A percentile compares a stretch with the other conserved stretches of the same genome.
phyloP scores from a whole-genome alignment of 2,329 filamentous ascomycete genomes.

The Stachybotrys chartarum region DNA sequence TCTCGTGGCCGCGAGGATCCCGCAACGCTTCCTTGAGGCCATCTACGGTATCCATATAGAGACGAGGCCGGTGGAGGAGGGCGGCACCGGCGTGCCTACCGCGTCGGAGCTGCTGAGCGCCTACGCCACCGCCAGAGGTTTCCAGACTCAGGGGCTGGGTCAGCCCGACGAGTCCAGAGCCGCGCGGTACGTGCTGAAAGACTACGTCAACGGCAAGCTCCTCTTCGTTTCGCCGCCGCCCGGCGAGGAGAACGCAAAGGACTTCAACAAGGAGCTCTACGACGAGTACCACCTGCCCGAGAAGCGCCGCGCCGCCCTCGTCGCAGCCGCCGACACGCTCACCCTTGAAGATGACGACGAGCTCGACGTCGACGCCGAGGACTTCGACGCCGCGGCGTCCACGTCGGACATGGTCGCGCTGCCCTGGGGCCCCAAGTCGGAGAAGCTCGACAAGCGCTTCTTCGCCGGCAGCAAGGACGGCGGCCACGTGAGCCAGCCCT shows the following conservation, averaged over 20 bases:
- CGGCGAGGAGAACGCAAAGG: conserved; percentile 56
- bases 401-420: conserved; percentile 42
- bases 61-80: conserved; percentile 78
- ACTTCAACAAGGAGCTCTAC: conserved; percentile 89
- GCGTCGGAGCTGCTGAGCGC: conserved; percentile 78
- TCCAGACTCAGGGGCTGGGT: conserved; percentile 80
- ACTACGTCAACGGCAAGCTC: conserved; percentile 95
- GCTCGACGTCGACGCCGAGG: conserved; percentile 20
- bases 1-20: conserved; percentile 78
- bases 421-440: conserved; percentile 64
- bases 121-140: conserved; percentile 84
- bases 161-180: conserved; percentile 92
- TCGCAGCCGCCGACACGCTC: conserved; percentile 39
- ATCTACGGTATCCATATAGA: conserved; percentile 89
- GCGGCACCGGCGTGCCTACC: conserved; percentile 80
- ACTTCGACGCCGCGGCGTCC: conserved; percentile 21
- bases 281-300: conserved; percentile 73
- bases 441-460: conserved; percentile 79
- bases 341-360: conserved; percentile 28
- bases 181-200: conserved; percentile 83
- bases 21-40: conserved; percentile 81
- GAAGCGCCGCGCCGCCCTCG: conserved; percentile 65
- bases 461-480: conserved; percentile 61
- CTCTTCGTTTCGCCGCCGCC: conserved; percentile 88
- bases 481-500: conserved; percentile 69